Base-by-base conservation (phyloP, 208 protist species). In the Crithidia mellificae region DNA sequence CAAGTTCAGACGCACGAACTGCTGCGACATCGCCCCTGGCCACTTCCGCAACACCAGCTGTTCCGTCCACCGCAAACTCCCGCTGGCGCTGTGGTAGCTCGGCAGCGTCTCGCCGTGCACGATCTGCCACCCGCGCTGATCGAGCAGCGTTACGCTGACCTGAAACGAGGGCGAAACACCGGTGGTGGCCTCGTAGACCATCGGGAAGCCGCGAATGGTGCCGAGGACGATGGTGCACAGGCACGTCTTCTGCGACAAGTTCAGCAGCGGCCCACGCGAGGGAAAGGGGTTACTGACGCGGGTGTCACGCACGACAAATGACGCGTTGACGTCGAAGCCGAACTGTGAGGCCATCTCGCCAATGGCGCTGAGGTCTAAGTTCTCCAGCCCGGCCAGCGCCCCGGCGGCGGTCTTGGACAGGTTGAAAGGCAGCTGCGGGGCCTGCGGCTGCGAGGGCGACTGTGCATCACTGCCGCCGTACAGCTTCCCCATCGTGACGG, bases 1-100 rank as follows among this genome's bases (percentile, higher is more conserved):
- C 41, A 96, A 79, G 53, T 96, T 91, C 20, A 96, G 77, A n/a
- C 90, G 90, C 55, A 88, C 59, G 77, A 93, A 96, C 79, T 96
- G 90, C 24, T 81, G 81, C n/a, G 74, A 72, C 29, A 57, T 72
- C 41, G 90, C 90, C 4, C 90, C 90, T 14, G 90, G 90, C 88
- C 88, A 93, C 73, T 96, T 96, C 30, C 80, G 81, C 61, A 96
- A 68, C 14, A 90, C 84, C 36, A 96, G 80, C 62, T 91, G 63
- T 75, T 96, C 87, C 34, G 78, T 77, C 88, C 90, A 96, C 15
- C 83, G 80, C 46, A 96, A 63, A 49, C 78, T 93, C 25, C 90
- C 90, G 52, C 90, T 96, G 46, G 85, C 86, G 74, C 85, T 93
- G 64, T 92, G 90, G 63, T 96, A 93, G 61, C 81, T 87, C 9